phyloP scores from a whole-genome alignment of 2,329 filamentous ascomycete species.

The Colletotrichum chlorophyti region DNA sequence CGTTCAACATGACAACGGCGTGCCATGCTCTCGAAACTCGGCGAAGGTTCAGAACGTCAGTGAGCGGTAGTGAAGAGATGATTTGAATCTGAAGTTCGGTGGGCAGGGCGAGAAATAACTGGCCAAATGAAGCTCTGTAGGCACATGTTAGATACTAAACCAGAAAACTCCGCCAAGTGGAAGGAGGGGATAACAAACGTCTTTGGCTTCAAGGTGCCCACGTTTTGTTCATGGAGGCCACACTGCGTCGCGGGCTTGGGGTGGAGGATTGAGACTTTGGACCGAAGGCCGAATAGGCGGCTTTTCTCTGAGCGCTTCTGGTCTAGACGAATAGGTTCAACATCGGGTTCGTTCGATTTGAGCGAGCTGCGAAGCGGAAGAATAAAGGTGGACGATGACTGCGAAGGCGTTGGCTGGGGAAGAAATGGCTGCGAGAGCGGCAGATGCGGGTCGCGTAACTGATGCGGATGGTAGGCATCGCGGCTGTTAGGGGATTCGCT shows the following conservation, averaged over 20 bases:
- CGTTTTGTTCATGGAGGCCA: neutral
- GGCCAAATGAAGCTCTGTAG: constrained; percentile 55
- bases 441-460: constrained; percentile 11
- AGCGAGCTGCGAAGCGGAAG: constrained; percentile 55
- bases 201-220: constrained; percentile 2
- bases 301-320: constrained; percentile 45
- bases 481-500: constrained; percentile 38
- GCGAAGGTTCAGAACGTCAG: constrained; percentile 66
- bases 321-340: constrained; percentile 39
- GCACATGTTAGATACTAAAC: constrained; percentile 30
- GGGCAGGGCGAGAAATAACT: constrained; percentile 64
- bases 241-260: constrained; percentile 9
- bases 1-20: constrained; percentile 64
- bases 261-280: constrained; percentile 45
- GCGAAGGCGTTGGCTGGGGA: constrained; percentile 31
- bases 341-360: constrained; percentile 37
- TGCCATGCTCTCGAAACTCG: constrained; percentile 66
- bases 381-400: constrained; percentile 50
- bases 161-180: neutral
- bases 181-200: constrained; percentile 4
- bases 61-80: constrained; percentile 64
- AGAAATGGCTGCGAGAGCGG: constrained; percentile 31
- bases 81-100: constrained; percentile 70
- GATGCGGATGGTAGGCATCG: constrained; percentile 3
- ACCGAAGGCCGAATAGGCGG: constrained; percentile 49